These are phyloP conservation scores for Leptomonas pyrrhocoris DNA, from an alignment of 208 protist species.

Conservation along the genomic window DNA sequence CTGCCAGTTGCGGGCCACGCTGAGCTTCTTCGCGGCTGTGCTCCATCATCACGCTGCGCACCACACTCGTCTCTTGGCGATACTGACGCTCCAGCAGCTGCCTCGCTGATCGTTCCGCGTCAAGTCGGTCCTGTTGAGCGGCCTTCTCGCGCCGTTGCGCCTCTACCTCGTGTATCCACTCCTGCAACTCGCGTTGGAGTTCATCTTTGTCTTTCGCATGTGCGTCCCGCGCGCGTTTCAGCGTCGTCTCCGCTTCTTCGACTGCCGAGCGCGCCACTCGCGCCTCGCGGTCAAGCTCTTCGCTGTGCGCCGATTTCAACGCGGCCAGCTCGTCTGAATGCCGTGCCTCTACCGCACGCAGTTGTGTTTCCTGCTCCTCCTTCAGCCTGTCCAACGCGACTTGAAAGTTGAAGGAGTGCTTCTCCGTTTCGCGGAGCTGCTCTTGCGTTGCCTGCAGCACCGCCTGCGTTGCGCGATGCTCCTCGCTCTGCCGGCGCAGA, in stretches of 20 bases:
- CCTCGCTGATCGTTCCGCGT: slow-evolving; percentile 17
- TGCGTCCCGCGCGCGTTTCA: slow-evolving; percentile 10
- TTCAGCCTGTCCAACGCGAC: slow-evolving; percentile 16
- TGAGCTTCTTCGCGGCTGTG: slow-evolving; percentile 25
- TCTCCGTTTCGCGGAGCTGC: slow-evolving; percentile 31
- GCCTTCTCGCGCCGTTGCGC: slow-evolving; percentile 7
- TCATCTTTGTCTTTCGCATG: slow-evolving; percentile 26
- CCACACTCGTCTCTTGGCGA: slow-evolving; percentile 18
- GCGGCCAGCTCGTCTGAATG: slow-evolving; percentile 13
- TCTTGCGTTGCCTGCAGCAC: slow-evolving; percentile 26
- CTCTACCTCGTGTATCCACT: slow-evolving; percentile 30
- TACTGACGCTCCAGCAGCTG: slow-evolving; percentile 25
- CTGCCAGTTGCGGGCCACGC: slow-evolving; percentile 10
- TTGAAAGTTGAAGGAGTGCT: slow-evolving; percentile 30
- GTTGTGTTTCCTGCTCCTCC: slow-evolving; percentile 17
- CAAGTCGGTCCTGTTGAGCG: slow-evolving; percentile 2
- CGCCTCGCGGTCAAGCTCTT: background rate
- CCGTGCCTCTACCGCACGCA: slow-evolving; percentile 7
- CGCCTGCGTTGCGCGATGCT: slow-evolving; percentile 10
- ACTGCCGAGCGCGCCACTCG: background rate
- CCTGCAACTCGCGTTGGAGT: slow-evolving; percentile 29
- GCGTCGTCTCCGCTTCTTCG: slow-evolving; percentile 14
- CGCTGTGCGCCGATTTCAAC: slow-evolving; percentile 14
- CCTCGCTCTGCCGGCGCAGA: slow-evolving; percentile 20
- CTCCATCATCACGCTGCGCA: slow-evolving; percentile 22